Base-by-base conservation (phyloP, 208 protist species). In the Leishmania lainsoni region DNA sequence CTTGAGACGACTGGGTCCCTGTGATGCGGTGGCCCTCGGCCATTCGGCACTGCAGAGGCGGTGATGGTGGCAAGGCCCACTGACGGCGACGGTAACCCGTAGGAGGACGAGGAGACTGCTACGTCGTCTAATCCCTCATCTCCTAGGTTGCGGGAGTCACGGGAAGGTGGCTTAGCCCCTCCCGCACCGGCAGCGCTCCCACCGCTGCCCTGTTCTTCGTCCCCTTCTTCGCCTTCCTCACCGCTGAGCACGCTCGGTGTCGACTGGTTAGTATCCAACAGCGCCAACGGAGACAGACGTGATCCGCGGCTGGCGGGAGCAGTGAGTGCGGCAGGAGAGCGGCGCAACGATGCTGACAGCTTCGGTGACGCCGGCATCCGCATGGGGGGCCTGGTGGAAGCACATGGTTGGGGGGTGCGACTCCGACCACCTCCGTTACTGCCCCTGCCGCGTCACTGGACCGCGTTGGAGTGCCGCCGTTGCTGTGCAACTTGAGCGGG, bases 211-310 rank as follows among this genome's bases (percentile, higher is more conserved):
- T 70, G 54, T 10, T 83, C 73, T 5, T 73, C 26, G 3, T 65
- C 71, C 26, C 32, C 52, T 2, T 85, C 81, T 0, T 90, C 83
- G 20, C 84, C 81, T 12, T 90, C 88, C 39, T 92, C 88, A 54
- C 87, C 87, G 65, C 81, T 81, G 8, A 95, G 77, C 69, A 87
- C 89, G 76, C 90, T 95, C 22, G 90, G 89, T 9, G 92, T 95
- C 2, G 84, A 87, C 77, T 87, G 87, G 72, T 92, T 89, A 10
- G 83, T 77, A 63, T 81, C 82, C 63, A 81, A 78, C 22, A 81
- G 32, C 32, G 72, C 56, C 20, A 63, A 78, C 16, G 65, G 68
- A 1, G 68, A 70, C 16, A 42, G 42, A 52, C 72, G 70, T 1
- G 65, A 61, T 48, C 82, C 49, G 70, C 48, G 63, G 77, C 77